Conservation (phyloP, 2,329 filamentous ascomycete species). For the Monilinia polystroma region DNA sequence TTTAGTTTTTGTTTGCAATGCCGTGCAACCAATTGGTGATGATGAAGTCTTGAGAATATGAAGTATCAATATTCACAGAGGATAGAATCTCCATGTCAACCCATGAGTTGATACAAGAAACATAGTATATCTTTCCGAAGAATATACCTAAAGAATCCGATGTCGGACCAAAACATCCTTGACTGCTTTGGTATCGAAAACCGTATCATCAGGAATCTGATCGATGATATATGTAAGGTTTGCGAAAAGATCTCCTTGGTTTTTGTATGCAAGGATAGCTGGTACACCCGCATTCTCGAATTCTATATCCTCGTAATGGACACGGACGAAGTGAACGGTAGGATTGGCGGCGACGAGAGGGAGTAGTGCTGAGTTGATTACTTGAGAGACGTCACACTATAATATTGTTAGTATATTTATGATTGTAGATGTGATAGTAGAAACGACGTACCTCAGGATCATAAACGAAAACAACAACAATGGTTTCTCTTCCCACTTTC, state of each 20-base stretch:
- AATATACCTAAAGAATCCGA: constrained; percentile 42
- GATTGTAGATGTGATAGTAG: background rate
- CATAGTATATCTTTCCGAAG: too few species aligned
- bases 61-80: background rate
- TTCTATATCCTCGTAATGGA: constrained; percentile 89
- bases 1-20: background rate
- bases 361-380: constrained; percentile 75
- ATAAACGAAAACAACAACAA: constrained; percentile 91
- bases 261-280: constrained; percentile 83
- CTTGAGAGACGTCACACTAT: constrained; percentile 74
- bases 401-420: constrained; percentile 29
- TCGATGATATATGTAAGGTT: constrained; percentile 84
- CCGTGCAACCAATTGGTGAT: background rate
- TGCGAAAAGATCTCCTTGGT: constrained; percentile 83
- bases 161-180: constrained; percentile 54
- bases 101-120: too few species aligned
- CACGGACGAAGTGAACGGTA: constrained; percentile 81
- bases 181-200: constrained; percentile 55
- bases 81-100: too few species aligned
- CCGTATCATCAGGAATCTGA: constrained; percentile 72
- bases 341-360: constrained; percentile 71
- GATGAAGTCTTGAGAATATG: background rate
- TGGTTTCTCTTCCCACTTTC: constrained; percentile 75
- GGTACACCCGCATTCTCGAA: constrained; percentile 89
- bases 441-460: constrained; percentile 69